Evolutionary conservation across 352 stramenopile species (phyloP).

Genomic region (Phytophthora megakarya): DNA sequence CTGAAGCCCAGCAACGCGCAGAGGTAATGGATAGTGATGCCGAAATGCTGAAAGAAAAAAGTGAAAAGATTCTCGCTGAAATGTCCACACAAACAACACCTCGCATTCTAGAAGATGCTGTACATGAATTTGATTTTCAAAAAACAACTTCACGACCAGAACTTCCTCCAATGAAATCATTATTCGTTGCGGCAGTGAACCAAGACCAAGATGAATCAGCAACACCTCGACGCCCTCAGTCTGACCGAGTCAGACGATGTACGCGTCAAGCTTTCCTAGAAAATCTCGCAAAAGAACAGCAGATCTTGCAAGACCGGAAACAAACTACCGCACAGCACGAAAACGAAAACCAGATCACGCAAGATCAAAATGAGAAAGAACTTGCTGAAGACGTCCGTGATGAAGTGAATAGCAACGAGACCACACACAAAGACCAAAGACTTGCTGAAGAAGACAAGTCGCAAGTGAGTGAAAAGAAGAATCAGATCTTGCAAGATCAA

Average conservation of each 20-base stretch:
- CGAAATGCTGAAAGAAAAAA: slow-evolving; percentile 20
- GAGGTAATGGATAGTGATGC: slow-evolving; percentile 23
- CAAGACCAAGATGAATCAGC: slow-evolving; percentile 4
- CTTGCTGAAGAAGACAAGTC: neutral
- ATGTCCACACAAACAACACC: slow-evolving; percentile 29
- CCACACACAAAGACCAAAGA: neutral
- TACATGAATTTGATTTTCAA: neutral
- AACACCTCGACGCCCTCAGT: slow-evolving; percentile 29
- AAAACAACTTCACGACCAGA: neutral
- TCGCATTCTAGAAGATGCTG: neutral
- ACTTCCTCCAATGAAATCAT: slow-evolving; percentile 1
- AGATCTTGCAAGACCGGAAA: neutral
- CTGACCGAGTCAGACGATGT: slow-evolving; percentile 11
- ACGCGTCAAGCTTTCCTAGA: slow-evolving; percentile 32
- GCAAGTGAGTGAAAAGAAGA: neutral
- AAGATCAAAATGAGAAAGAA: too few relatives aligned
- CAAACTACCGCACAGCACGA: neutral
- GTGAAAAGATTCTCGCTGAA: slow-evolving; percentile 15
- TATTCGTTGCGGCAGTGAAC: neutral
- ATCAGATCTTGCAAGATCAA: neutral
- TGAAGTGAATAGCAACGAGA: neutral
- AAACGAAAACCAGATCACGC: too few relatives aligned
- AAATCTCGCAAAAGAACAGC: slow-evolving; percentile 13
- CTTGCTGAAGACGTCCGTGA: neutral
- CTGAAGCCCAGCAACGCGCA: slow-evolving; percentile 38